Conservation (phyloP, 805 yeast genomes). For the Sugiyamaella americana region DNA sequence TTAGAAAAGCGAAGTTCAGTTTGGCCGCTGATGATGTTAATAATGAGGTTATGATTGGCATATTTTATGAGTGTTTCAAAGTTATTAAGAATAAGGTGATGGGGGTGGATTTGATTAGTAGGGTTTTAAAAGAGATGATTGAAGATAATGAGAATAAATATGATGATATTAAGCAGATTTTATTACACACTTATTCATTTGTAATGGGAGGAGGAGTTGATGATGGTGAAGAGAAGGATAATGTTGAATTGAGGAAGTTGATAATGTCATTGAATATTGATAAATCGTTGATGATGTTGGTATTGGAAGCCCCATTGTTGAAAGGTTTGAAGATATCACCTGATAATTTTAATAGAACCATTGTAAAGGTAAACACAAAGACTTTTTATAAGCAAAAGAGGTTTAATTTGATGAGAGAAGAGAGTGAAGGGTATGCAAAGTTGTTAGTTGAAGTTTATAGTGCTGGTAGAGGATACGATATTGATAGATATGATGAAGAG, state of each 20-base stretch:
- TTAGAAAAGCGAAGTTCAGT: too few species aligned
- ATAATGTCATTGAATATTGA: conserved; percentile 22
- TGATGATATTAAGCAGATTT: neutral
- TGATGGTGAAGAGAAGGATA: neutral
- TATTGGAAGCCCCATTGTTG: conserved; percentile 24
- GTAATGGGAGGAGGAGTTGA: neutral
- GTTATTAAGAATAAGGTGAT: neutral
- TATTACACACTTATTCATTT: neutral
- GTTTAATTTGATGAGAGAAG: conserved; percentile 66
- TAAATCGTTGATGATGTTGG: conserved; percentile 18
- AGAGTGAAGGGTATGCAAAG: conserved; percentile 71
- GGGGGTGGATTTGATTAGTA: neutral
- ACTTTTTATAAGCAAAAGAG: conserved; percentile 45
- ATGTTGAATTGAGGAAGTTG: conserved; percentile 11
- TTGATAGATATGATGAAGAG: conserved; percentile 7
- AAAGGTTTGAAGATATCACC: conserved; percentile 26
- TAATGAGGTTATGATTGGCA: neutral
- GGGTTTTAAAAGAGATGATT: neutral
- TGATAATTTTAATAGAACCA: conserved; percentile 34
- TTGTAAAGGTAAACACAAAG: conserved; percentile 38
- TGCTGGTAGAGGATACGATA: conserved; percentile 38
- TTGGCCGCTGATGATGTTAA: neutral
- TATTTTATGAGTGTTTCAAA: neutral
- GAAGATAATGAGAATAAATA: neutral
- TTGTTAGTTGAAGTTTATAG: conserved; percentile 45